phyloP scores from a whole-genome alignment of 73 alveolate genomes.

The Uronychia setigera region DNA sequence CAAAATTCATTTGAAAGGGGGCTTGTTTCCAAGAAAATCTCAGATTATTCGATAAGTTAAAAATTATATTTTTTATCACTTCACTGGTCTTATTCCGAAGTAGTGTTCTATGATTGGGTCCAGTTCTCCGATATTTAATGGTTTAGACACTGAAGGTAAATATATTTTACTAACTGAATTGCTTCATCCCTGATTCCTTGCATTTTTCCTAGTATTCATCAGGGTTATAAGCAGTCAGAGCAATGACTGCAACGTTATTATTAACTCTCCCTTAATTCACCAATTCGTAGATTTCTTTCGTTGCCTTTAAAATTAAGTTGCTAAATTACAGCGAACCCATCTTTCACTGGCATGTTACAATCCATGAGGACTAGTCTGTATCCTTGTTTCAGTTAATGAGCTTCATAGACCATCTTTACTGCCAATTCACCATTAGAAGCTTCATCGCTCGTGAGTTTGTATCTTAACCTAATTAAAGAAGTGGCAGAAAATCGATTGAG shows the following conservation, averaged over 20 bases:
- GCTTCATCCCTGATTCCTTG: neutral
- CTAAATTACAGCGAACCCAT: conserved; percentile 4
- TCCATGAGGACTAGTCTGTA: conserved; percentile 6
- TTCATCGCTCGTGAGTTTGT: neutral
- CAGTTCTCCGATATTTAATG: neutral
- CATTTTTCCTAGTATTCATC: neutral
- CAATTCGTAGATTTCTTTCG: neutral
- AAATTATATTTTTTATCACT: no score
- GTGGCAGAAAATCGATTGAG: neutral
- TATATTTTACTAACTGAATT: neutral
- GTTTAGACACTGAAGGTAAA: neutral
- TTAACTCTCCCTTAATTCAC: neutral
- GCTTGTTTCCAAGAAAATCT: no score
- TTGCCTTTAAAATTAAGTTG: neutral
- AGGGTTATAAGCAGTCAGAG: conserved; percentile 3
- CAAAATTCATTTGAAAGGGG: no score
- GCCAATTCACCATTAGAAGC: neutral
- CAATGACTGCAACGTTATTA: neutral
- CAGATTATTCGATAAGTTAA: no score
- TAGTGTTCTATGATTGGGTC: neutral
- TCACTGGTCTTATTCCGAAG: no score
- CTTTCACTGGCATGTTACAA: conserved; percentile 18
- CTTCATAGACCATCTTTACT: neutral
- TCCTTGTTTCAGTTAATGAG: neutral
- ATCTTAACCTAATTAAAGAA: neutral